A percentile compares a stretch with the other conserved stretches of the same genome.
Evolutionary conservation across 2,329 filamentous ascomycete species (phyloP).

Genomic region (Sporothrix protearum): DNA sequence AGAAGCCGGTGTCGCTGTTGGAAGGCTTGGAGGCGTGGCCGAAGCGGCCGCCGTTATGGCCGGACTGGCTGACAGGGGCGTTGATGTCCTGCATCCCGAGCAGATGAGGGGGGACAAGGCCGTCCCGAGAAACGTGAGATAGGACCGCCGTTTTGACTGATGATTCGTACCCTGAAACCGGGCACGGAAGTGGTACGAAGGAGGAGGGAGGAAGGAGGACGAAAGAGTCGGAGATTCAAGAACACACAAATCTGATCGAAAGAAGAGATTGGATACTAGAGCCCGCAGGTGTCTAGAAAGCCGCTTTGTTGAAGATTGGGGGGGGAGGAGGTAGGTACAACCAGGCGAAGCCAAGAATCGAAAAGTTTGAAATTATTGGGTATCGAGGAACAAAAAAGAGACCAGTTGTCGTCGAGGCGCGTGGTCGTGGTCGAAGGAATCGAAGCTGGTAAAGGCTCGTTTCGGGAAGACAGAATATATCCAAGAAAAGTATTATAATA

Average conservation of each 20-base stretch:
- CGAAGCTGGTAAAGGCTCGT: constrained; percentile 6
- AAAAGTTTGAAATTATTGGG: constrained; percentile 19
- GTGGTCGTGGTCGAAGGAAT: constrained; percentile 4
- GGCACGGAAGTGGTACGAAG: constrained; percentile 43
- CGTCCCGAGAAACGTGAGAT: constrained; percentile 76
- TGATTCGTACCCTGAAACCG: constrained; percentile 53
- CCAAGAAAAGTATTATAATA: constrained; percentile 15
- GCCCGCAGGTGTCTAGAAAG: neutral
- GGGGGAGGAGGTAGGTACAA: neutral
- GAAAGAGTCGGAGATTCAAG: constrained; percentile 30
- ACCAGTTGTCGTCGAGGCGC: constrained; percentile 7
- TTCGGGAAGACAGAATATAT: neutral
- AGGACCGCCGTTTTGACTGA: constrained; percentile 76
- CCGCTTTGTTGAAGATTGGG: neutral
- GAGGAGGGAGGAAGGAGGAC: constrained; percentile 33
- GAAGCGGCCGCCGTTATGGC: constrained; percentile 59
- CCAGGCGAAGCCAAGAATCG: constrained; percentile 18
- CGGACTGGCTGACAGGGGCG: constrained; percentile 53
- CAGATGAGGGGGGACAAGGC: constrained; percentile 78
- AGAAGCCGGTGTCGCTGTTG: constrained; percentile 83
- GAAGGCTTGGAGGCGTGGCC: constrained; percentile 76
- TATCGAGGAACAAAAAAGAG: constrained; percentile 23
- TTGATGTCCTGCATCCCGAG: constrained; percentile 90
- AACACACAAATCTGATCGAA: neutral
- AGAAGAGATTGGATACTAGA: neutral